A percentile compares a stretch with the other conserved stretches of the same genome.
Evolutionary conservation across 163 green algal genomes (phyloP).

Genomic region (Prototheca wickerhamii): DNA sequence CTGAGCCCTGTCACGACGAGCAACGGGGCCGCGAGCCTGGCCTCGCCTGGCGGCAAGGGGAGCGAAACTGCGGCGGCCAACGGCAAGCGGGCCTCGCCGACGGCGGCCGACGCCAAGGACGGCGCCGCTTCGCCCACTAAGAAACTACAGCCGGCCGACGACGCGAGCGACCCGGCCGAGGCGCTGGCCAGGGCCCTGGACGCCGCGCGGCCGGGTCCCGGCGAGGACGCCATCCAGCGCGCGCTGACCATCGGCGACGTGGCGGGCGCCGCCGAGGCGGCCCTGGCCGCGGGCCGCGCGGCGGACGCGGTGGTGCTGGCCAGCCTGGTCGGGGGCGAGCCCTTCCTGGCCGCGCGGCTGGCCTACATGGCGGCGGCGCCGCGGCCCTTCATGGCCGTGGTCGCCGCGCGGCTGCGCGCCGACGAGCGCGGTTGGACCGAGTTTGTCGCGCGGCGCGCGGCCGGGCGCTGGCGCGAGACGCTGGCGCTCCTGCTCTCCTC

Average conservation of each 20-base stretch:
- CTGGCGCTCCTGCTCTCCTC: conserved; percentile 87
- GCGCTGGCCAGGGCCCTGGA: background rate
- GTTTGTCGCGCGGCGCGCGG: conserved; percentile 68
- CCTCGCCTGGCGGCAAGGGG: no score
- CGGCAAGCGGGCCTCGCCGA: no score
- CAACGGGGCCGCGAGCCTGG: no score
- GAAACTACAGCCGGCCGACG: no score
- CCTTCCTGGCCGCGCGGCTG: conserved; percentile 56
- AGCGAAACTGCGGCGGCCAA: no score
- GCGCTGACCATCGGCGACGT: conserved; percentile 84
- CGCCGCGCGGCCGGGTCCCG: conserved; percentile 9
- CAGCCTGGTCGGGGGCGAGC: conserved; percentile 57
- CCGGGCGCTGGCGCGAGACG: conserved; percentile 85
- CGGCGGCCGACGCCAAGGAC: no score
- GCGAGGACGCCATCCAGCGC: conserved; percentile 57
- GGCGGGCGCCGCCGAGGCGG: conserved; percentile 70
- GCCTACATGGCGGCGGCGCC: conserved; percentile 72
- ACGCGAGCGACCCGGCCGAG: background rate
- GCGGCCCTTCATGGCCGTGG: conserved; percentile 82
- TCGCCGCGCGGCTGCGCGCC: conserved; percentile 51
- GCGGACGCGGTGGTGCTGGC: conserved; percentile 92
- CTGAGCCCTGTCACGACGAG: conserved; percentile 33
- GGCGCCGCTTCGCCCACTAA: no score
- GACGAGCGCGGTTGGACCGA: conserved; percentile 65
- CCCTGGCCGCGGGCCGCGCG: conserved; percentile 63